Percentiles rank a stretch among this genome's conserved stretches.
Conservation (phyloP, 2,329 filamentous ascomycete genomes). For the Aspergillus thermomutatus region DNA sequence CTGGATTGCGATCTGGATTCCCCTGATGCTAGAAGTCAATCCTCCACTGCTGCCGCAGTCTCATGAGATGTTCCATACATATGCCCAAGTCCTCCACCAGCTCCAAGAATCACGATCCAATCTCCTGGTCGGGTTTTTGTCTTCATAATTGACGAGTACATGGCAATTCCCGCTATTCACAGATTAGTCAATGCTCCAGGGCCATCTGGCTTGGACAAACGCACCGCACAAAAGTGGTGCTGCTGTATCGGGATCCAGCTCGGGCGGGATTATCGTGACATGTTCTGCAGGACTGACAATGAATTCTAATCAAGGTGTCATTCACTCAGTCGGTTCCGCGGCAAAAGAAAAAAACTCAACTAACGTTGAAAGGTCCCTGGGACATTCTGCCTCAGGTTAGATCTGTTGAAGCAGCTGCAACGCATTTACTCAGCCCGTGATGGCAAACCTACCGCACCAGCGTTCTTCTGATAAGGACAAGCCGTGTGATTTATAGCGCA, state of each 20-base stretch:
- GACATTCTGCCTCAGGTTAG: constrained; percentile 27
- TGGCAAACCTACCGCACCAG: constrained; percentile 29
- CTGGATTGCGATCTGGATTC: constrained; percentile 35
- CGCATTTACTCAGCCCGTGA: neutral
- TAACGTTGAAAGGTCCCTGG: constrained; percentile 38
- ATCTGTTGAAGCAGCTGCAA: neutral
- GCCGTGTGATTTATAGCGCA: constrained; percentile 37
- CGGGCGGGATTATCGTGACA: constrained; percentile 33
- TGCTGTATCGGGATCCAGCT: constrained; percentile 30
- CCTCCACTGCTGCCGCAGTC: neutral
- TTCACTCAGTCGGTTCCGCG: neutral
- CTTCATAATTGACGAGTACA: constrained; percentile 40
- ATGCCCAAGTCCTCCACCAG: constrained; percentile 39
- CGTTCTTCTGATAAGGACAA: constrained; percentile 38
- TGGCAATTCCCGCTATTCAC: constrained; percentile 33
- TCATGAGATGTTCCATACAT: constrained; percentile 25
- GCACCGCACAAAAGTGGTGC: constrained; percentile 38
- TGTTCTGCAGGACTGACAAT: constrained; percentile 34
- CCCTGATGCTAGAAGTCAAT: constrained; percentile 20
- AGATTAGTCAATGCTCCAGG: neutral
- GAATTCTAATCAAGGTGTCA: constrained; percentile 24
- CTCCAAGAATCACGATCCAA: constrained; percentile 35
- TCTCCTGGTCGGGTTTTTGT: constrained; percentile 32
- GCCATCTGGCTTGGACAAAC: neutral
- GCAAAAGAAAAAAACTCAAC: neutral